Base-by-base conservation (phyloP, 2,329 filamentous ascomycete species). In the Sordariomycetes sp. region DNA sequence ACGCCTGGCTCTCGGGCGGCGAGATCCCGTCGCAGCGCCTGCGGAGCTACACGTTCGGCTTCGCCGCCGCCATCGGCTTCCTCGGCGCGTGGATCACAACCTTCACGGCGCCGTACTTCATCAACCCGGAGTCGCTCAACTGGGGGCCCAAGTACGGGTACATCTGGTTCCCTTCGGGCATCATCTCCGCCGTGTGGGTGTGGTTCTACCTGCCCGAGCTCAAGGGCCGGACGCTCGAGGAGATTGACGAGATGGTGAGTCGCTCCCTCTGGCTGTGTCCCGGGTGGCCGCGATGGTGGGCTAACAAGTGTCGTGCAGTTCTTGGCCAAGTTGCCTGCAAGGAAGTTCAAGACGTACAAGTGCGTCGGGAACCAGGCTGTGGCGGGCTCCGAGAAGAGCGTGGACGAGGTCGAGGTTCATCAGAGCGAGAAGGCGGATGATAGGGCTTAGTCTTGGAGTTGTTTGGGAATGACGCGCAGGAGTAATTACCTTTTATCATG, bases 91-190 rank as follows among this genome's bases (percentile, higher is more conserved):
- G 77, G 77, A 69, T 76, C 10, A 75, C 76, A 0, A 78, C 76
- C 0, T 80, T 80, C 62, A 80, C 78, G 0, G 76, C 77, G 6
- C 78, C 77, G 1, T 80, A 80, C 64, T 81, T 80, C 62, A 79
- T 80, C 63, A 80, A 80, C 61, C 76, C 77, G 0, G 68, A 69
- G 24, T 66, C 73, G 3, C 66, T 81, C 58, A 75, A 77, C 59
- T 81, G 78, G 78, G 77, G 67, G 2, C 77, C 77, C 0, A 71
- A 74, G 61, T 80, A 80, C 61, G 73, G 77, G 2, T 80, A 76
- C 58, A 78, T 80, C 60, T 81, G 77, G 78, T 74, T 67, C 54
- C 68, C 67, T 8, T 67, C 64, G 22, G 65, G 62, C 32, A 53
- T 55, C 51, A 37, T 60, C 34, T 51, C 40, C 56, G 52, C 55